phyloP scores from a whole-genome alignment of 2,329 filamentous ascomycete genomes.

The Orbilia ellipsospora region DNA sequence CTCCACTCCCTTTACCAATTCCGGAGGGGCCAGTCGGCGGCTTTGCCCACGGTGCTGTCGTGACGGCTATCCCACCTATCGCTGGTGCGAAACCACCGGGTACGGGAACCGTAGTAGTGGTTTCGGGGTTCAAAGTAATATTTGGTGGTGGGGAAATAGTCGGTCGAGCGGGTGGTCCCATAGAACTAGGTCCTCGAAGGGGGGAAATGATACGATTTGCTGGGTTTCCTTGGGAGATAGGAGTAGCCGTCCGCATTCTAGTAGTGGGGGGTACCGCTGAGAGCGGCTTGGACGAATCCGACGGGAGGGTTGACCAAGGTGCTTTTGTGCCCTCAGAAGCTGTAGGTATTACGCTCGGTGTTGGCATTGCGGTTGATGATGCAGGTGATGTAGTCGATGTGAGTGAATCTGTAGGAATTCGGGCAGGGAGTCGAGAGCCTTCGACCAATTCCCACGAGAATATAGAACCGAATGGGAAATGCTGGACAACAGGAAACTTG shows the following conservation, averaged over 20 bases:
- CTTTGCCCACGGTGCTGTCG: conserved; percentile 53
- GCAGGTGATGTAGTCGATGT: conserved; percentile 8
- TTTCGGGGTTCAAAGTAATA: conserved; percentile 48
- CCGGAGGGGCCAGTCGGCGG: conserved; percentile 50
- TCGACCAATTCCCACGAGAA: conserved; percentile 72
- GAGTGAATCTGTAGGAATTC: neutral
- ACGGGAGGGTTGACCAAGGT: conserved; percentile 51
- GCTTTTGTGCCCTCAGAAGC: conserved; percentile 34
- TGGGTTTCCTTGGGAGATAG: conserved; percentile 31
- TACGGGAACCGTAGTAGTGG: conserved; percentile 38
- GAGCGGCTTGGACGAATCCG: conserved; percentile 17
- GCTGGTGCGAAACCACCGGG: conserved; percentile 47
- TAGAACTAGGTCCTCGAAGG: conserved; percentile 32
- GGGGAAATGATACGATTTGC: conserved; percentile 31
- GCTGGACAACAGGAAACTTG: conserved; percentile 98
- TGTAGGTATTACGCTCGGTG: conserved; percentile 6
- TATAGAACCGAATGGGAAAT: conserved; percentile 85
- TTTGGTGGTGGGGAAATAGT: conserved; percentile 26
- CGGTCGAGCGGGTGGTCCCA: conserved; percentile 30
- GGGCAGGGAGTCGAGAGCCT: conserved; percentile 10
- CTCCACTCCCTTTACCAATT: conserved; percentile 47
- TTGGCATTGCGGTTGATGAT: conserved; percentile 28
- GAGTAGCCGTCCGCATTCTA: conserved; percentile 35
- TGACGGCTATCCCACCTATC: conserved; percentile 52
- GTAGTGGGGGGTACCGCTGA: conserved; percentile 19